Evolutionary conservation across 768 basidiomycete genomes (phyloP).

Genomic region (Lentinula sp.): DNA sequence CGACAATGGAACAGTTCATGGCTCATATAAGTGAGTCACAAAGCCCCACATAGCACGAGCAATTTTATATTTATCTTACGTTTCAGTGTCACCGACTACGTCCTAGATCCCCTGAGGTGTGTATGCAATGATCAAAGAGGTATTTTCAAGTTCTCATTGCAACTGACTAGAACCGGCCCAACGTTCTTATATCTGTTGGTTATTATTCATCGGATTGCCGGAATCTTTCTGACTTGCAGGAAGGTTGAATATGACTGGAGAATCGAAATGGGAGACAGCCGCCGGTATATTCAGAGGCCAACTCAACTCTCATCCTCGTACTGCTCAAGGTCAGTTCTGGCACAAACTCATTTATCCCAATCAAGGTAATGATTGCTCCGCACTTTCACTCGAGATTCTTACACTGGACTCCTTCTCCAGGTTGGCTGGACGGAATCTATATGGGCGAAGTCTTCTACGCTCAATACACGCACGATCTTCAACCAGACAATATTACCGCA

Average conservation of each 20-base stretch:
- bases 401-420: conserved; percentile 12
- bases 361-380: conserved; percentile 24
- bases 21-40: conserved; percentile 27
- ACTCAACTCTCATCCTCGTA: conserved; percentile 36
- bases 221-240: not conserved
- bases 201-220: not conserved
- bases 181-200: conserved; percentile 32
- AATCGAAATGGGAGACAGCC: conserved; percentile 34
- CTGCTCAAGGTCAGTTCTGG: conserved; percentile 41
- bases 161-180: conserved; percentile 27
- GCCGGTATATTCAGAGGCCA: conserved; percentile 33
- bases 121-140: not conserved
- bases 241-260: conserved; percentile 28
- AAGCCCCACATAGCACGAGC: not conserved
- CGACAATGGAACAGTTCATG: conserved; percentile 31
- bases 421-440: conserved; percentile 41
- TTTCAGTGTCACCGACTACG: conserved; percentile 24
- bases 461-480: conserved; percentile 29
- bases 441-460: conserved; percentile 43
- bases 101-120: conserved; percentile 30
- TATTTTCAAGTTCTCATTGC: not conserved
- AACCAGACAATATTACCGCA: conserved; percentile 28
- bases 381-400: not conserved
- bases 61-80: not conserved
- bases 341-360: conserved; percentile 37